phyloP scores from a whole-genome alignment of 139 green algal species.

The Micromonas commoda region DNA sequence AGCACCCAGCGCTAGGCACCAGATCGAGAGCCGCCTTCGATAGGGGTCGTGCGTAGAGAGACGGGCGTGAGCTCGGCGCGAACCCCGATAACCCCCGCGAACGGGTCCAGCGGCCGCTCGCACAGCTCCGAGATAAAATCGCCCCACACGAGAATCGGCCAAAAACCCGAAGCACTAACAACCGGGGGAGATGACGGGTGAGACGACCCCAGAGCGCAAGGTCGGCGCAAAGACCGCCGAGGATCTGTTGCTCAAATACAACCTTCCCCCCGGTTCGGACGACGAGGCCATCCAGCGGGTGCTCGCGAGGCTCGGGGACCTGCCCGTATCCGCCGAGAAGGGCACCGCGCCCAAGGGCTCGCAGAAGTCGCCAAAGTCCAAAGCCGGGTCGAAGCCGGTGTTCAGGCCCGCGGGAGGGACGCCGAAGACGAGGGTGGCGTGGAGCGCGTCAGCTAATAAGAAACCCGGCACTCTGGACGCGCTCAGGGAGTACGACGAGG shows the following conservation, averaged over 20 bases:
- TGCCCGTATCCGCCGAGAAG: background rate
- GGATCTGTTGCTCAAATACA: background rate
- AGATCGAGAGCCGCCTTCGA: no score
- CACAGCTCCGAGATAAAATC: no score
- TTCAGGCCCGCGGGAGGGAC: background rate
- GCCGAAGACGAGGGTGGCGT: background rate
- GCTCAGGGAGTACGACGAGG: background rate
- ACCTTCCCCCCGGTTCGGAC: background rate
- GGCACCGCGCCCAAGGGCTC: no score
- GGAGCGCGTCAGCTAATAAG: background rate
- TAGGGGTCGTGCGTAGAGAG: no score
- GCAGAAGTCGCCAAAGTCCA: background rate
- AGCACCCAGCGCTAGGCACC: no score
- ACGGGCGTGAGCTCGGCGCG: no score
- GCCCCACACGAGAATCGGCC: no score
- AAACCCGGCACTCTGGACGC: background rate
- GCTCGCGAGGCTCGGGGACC: background rate
- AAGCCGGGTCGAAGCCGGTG: background rate
- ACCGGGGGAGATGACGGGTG: background rate
- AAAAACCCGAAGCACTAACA: no score
- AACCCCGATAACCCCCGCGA: no score
- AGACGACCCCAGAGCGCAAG: background rate
- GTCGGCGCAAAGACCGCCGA: background rate
- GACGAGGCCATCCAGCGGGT: background rate
- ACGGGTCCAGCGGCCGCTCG: no score